Evolutionary conservation across 805 yeast genomes (phyloP).

Genomic region (Saturnispora besseyi): DNA sequence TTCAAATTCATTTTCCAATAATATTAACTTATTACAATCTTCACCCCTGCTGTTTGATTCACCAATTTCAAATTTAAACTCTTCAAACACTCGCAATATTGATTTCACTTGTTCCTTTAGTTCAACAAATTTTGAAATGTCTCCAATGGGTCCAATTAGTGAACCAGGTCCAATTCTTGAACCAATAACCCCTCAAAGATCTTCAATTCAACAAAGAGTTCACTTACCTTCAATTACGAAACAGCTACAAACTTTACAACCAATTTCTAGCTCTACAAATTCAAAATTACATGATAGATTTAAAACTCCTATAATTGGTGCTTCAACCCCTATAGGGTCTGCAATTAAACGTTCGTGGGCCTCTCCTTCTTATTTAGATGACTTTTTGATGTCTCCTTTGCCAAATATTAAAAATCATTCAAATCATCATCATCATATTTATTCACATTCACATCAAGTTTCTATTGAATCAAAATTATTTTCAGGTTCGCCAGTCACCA

Average conservation of each 20-base stretch:
- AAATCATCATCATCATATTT: background rate
- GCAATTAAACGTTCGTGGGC: slow-evolving; percentile 49
- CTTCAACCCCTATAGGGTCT: slow-evolving; percentile 23
- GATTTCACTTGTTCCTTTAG: slow-evolving; percentile 60
- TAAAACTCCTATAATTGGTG: slow-evolving; percentile 21
- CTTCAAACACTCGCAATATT: slow-evolving; percentile 26
- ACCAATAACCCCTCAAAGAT: slow-evolving; percentile 47
- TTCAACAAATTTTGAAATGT: slow-evolving; percentile 52
- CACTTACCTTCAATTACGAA: slow-evolving; percentile 15
- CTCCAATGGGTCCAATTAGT: slow-evolving; percentile 42
- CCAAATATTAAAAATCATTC: slow-evolving; percentile 4
- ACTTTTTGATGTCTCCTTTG: slow-evolving; percentile 50
- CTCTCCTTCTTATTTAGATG: slow-evolving; percentile 59
- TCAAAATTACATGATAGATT: slow-evolving; percentile 18
- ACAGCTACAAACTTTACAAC: slow-evolving; percentile 7
- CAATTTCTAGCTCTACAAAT: slow-evolving; percentile 4
- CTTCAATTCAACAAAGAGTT: slow-evolving; percentile 6
- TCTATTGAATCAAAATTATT: background rate
- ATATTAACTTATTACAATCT: slow-evolving; percentile 4
- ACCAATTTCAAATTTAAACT: slow-evolving; percentile 18
- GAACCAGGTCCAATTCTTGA: slow-evolving; percentile 61
- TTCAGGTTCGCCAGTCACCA: background rate
- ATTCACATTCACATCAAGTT: background rate
- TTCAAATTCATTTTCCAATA: background rate
- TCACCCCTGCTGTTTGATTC: slow-evolving; percentile 17